A percentile compares a stretch with the other conserved stretches of the same genome.
phyloP scores from a whole-genome alignment of 768 basidiomycete genomes.

The Candolleomyces eurysporus region DNA sequence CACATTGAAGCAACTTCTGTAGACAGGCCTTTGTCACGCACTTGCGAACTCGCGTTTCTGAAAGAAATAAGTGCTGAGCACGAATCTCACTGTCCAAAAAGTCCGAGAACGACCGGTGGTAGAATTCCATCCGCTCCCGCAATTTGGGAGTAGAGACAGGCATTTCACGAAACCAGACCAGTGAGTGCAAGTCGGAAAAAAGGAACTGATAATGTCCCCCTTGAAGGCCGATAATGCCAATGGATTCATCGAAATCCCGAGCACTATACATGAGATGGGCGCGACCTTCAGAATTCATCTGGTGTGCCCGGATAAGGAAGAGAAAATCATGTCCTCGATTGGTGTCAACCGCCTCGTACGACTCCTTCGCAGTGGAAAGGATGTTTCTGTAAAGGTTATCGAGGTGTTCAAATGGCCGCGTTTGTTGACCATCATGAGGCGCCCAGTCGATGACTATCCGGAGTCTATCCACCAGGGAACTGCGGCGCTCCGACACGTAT shows the following conservation, averaged over 20 bases:
- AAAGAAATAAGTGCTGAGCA: too few relatives aligned
- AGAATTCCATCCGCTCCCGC: too few relatives aligned
- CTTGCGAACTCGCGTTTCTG: too few relatives aligned
- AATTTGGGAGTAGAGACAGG: too few relatives aligned
- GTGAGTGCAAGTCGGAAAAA: too few relatives aligned
- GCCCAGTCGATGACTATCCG: background rate
- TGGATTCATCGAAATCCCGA: background rate
- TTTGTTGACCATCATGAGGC: background rate
- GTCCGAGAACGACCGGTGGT: too few relatives aligned
- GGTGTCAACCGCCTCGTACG: background rate
- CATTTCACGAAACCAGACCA: too few relatives aligned
- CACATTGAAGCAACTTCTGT: too few relatives aligned
- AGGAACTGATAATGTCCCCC: too few relatives aligned
- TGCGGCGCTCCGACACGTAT: slow-evolving; percentile 14
- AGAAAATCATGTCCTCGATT: background rate
- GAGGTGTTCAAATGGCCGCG: background rate
- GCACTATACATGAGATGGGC: background rate
- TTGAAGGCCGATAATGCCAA: too few relatives aligned
- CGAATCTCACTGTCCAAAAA: too few relatives aligned
- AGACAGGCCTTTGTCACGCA: too few relatives aligned
- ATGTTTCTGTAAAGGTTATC: slow-evolving; percentile 9
- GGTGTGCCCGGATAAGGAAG: background rate
- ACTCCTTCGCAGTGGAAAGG: background rate
- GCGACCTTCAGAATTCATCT: background rate
- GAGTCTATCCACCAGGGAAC: slow-evolving; percentile 1